Evolutionary conservation across 2,329 filamentous ascomycete genomes (phyloP).

Genomic region (Curvularia verruculosa): DNA sequence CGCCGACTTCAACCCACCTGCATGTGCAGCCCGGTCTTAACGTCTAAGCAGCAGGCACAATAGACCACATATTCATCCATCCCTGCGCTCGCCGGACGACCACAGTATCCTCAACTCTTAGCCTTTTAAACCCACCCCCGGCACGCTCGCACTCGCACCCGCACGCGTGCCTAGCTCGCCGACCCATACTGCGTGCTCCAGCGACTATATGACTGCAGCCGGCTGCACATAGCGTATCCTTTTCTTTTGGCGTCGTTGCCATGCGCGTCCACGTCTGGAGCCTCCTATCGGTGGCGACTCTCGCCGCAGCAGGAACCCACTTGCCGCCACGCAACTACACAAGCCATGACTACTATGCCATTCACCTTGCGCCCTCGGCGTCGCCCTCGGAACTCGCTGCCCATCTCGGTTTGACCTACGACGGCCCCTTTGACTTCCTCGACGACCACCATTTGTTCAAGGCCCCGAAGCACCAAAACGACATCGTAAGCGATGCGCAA

Average conservation of each 20-base stretch:
- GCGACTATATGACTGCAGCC: conserved; percentile 25
- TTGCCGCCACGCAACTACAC: conserved; percentile 73
- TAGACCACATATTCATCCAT: conserved; percentile 2
- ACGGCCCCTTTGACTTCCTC: conserved; percentile 80
- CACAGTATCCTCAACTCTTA: conserved; percentile 19
- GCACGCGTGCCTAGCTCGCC: background rate
- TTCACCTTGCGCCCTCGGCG: conserved; percentile 74
- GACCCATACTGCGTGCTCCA: background rate
- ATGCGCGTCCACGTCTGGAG: conserved; percentile 54
- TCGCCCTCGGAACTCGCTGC: conserved; percentile 73
- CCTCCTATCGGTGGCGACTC: conserved; percentile 45
- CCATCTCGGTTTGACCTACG: conserved; percentile 76
- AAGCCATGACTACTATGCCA: conserved; percentile 87
- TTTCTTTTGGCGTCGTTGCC: conserved; percentile 15
- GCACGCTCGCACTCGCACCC: no score
- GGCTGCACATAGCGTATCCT: conserved; percentile 16
- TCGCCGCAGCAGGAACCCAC: conserved; percentile 38
- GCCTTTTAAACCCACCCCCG: background rate
- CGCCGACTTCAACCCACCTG: conserved; percentile 1
- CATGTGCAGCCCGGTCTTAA: conserved; percentile 11
- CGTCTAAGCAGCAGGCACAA: conserved; percentile 26
- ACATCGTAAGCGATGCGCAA: conserved; percentile 58
- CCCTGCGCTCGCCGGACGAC: conserved; percentile 17
- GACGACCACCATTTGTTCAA: conserved; percentile 85
- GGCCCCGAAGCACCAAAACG: conserved; percentile 64